Evolutionary conservation across 148 eudicot species (phyloP).

Genomic region (Vaccinium vitisidaea): DNA sequence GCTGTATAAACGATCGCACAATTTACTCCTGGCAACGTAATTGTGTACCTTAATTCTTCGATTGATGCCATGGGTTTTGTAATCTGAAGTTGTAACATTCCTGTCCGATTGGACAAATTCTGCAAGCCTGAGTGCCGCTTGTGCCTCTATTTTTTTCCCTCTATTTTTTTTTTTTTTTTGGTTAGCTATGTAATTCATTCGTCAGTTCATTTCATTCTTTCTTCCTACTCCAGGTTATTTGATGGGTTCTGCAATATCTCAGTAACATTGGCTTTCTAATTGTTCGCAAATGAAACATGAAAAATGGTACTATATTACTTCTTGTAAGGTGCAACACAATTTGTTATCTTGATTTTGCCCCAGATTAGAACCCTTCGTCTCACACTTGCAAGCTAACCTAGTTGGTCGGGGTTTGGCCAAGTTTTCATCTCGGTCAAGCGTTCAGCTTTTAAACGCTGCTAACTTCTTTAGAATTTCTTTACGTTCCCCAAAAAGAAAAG

Average conservation of each 20-base stretch:
- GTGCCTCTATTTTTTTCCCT: neutral
- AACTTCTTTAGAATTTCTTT: neutral
- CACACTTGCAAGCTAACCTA: neutral
- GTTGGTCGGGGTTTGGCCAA: neutral
- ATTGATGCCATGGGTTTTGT: constrained; percentile 10
- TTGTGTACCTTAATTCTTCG: neutral
- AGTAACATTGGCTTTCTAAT: neutral
- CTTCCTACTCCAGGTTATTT: neutral
- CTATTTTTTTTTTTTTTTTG: neutral
- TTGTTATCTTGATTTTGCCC: no score
- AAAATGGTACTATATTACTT: no score
- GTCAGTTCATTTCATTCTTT: constrained; percentile 11
- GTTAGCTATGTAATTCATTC: neutral
- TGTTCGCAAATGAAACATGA: neutral
- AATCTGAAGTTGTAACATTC: constrained; percentile 12
- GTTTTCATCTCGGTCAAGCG: neutral
- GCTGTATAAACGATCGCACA: constrained; percentile 14
- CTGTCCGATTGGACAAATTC: neutral
- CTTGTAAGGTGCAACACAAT: no score
- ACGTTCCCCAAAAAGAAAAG: no score
- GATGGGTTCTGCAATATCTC: neutral
- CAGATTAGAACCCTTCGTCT: no score
- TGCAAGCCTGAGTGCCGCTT: neutral
- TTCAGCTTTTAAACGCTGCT: neutral
- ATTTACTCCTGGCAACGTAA: neutral